A percentile compares a stretch with the other conserved stretches of the same genome.
Conservation (phyloP, 1,284 basidiomycete species). For the Trametes hirsuta region DNA sequence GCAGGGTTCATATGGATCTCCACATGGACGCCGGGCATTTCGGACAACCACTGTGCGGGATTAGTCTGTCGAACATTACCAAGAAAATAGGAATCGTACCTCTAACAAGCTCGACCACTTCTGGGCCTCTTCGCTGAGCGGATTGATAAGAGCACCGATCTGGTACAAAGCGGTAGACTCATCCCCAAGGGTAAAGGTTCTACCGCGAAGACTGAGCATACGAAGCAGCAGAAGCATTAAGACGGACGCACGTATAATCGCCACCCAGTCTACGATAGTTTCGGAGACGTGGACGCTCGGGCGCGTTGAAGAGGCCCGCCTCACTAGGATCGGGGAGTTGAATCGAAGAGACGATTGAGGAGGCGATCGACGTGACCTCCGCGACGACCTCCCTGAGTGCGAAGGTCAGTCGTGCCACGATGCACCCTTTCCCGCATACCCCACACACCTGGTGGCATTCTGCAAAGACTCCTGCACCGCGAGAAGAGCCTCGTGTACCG, state of each 20-base stretch:
- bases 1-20: slow-evolving; percentile 81
- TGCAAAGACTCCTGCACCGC: slow-evolving; percentile 49
- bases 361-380: slow-evolving; percentile 62
- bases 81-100: slow-evolving; percentile 42
- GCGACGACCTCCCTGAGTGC: slow-evolving; percentile 53
- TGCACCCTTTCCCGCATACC: neutral
- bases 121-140: slow-evolving; percentile 84
- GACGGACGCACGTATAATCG: slow-evolving; percentile 57
- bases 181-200: slow-evolving; percentile 74
- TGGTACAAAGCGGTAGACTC: slow-evolving; percentile 69
- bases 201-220: slow-evolving; percentile 33
- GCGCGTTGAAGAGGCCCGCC: slow-evolving; percentile 70
- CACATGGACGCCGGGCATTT: slow-evolving; percentile 65
- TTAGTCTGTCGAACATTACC: neutral
- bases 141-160: slow-evolving; percentile 81
- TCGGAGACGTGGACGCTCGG: slow-evolving; percentile 55
- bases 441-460: slow-evolving; percentile 23
- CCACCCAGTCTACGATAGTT: slow-evolving; percentile 64
- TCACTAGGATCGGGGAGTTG: slow-evolving; percentile 73
- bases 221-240: neutral
- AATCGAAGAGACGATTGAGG: slow-evolving; percentile 72
- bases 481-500: slow-evolving; percentile 67
- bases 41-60: slow-evolving; percentile 55
- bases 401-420: neutral
- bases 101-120: slow-evolving; percentile 81